Base-by-base conservation (phyloP, 2,329 filamentous ascomycete genomes). In the Penicillium sp. region DNA sequence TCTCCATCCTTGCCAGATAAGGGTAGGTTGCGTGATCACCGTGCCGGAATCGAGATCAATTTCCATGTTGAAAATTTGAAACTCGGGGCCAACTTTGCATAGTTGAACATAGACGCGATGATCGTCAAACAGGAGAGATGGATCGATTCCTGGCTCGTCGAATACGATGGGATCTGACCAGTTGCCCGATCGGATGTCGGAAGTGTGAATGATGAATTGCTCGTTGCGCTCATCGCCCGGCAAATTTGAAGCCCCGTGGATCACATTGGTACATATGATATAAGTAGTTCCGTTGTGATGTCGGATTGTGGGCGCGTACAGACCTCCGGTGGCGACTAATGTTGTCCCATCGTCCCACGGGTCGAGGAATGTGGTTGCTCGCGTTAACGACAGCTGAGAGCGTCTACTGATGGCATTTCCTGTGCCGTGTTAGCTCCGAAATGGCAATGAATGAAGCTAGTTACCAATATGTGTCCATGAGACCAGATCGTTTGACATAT, bases 111-210 rank as follows among this genome's bases (percentile, higher is more conserved):
- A 56, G 3, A 45, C 31, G 11, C 42, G 46, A 2, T 22, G 45
- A 32, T 56, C 39, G n/a, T 56, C 72, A 63, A 77, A 79, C 39
- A 81, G 76, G n/a, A 81, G 63, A 53, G 76, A 77, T 0, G 77
- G 72, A 48, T 81, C 79, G 34, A 77, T 77, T 4, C 65, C 69
- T 16, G 70, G 54, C 27, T 77, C 74, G 1, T 69, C 63, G 36
- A 78, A 71, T 16, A 55, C 63, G 10, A 76, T 61, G 0, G 71
- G 75, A 31, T 78, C 75, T 0, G 68, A 71, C 79, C 79, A 82
- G 21, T 72, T 67, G 52, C 70, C 61, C 41, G 73, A 77, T 1
- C 74, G 73, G 53, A 81, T 69, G 21, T 68, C 65, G 0, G 72
- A 70, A 8, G 66, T 75, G 60, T 79, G 75, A 14, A 82, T 60